Percentiles rank a stretch among this genome's conserved stretches.
Evolutionary conservation across 768 basidiomycete genomes (phyloP).

Genomic region (Xerocomellus dryophilus): DNA sequence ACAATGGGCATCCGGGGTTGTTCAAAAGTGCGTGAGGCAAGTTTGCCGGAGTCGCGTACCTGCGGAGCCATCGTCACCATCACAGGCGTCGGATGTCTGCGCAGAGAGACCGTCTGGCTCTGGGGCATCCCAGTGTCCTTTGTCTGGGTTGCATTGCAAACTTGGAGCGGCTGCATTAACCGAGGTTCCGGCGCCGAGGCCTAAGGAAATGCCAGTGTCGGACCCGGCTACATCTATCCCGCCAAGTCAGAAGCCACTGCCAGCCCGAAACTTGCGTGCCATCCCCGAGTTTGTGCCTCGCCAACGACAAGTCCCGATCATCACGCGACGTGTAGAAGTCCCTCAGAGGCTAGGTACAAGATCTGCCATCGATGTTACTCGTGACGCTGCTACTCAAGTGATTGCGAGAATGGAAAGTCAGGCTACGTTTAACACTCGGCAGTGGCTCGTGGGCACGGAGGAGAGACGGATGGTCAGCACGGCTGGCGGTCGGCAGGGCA

Average conservation of each 20-base stretch:
- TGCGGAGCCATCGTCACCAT: constrained; percentile 21
- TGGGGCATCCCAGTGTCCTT: constrained; percentile 21
- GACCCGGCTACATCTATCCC: not conserved
- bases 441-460: constrained; percentile 3
- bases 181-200: not conserved
- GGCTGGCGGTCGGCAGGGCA: constrained; percentile 1
- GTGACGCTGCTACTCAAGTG: constrained; percentile 18
- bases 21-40: constrained; percentile 23
- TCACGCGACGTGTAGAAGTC: not conserved
- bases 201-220: not conserved
- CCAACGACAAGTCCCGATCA: constrained; percentile 6
- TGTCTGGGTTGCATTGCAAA: constrained; percentile 27
- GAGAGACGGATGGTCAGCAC: not conserved
- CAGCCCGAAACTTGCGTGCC: constrained; percentile 11
- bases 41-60: constrained; percentile 10
- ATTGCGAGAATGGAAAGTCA: constrained; percentile 26
- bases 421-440: constrained; percentile 7
- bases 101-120: constrained; percentile 26
- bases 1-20: constrained; percentile 25
- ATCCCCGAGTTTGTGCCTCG: constrained; percentile 29
- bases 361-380: not conserved
- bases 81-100: constrained; percentile 26
- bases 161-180: not conserved
- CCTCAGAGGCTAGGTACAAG: not conserved
- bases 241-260: constrained; percentile 1